Evolutionary conservation across 2,329 filamentous ascomycete species (phyloP).

Genomic region (Exophiala sp.): DNA sequence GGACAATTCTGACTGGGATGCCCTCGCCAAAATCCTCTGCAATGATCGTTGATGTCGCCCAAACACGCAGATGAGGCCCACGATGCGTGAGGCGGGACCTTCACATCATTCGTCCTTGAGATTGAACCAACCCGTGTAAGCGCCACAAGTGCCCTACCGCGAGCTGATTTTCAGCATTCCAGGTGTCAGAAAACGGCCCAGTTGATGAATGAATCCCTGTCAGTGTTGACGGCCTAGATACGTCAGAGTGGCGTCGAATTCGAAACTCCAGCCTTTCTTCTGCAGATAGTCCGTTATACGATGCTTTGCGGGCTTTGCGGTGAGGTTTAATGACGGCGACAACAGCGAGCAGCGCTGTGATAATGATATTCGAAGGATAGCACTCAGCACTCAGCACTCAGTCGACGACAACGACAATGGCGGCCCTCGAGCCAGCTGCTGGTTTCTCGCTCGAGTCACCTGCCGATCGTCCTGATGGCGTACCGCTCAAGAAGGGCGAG

Average conservation of each 20-base stretch:
- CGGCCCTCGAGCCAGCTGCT: slow-evolving; percentile 21
- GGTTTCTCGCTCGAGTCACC: slow-evolving; percentile 26
- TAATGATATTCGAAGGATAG: neutral
- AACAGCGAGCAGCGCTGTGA: neutral
- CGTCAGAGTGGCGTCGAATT: slow-evolving; percentile 16
- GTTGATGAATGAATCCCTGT: slow-evolving; percentile 3
- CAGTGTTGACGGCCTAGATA: neutral
- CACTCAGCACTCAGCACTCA: neutral
- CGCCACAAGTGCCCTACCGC: slow-evolving; percentile 1
- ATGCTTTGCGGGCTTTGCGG: neutral
- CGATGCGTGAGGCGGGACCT: slow-evolving; percentile 2
- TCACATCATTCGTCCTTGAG: neutral
- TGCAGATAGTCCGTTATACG: neutral
- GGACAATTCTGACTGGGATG: slow-evolving; percentile 11
- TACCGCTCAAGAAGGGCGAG: slow-evolving; percentile 25
- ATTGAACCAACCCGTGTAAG: neutral
- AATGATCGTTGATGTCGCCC: slow-evolving; percentile 3
- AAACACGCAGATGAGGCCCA: slow-evolving; percentile 6
- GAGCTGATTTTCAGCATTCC: neutral
- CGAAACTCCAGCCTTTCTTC: slow-evolving; percentile 6
- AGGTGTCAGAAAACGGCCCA: neutral
- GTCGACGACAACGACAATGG: slow-evolving; percentile 16
- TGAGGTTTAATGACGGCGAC: neutral
- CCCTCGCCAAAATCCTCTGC: neutral
- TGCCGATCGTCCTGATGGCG: slow-evolving; percentile 21